Evolutionary conservation across 2,329 filamentous ascomycete species (phyloP).

Genomic region (Paecilomyces variotii): DNA sequence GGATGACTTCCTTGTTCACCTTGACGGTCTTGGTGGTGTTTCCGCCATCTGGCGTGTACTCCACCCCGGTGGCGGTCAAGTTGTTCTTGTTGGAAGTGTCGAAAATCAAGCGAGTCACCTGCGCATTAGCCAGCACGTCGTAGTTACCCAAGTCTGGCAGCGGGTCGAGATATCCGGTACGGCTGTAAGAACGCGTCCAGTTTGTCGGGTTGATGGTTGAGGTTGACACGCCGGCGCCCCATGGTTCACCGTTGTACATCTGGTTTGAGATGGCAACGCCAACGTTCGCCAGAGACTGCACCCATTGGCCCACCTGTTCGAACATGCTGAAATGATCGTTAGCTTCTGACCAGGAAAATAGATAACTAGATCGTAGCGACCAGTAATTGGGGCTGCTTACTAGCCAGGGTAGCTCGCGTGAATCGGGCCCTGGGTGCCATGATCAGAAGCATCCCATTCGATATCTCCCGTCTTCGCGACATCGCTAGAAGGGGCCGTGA

Average conservation of each 20-base stretch:
- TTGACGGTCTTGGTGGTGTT: conserved; percentile 16
- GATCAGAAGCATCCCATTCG: conserved; percentile 15
- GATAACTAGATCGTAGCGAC: background rate
- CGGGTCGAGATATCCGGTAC: conserved; percentile 27
- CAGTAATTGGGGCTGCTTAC: conserved; percentile 8
- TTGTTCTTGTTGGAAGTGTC: conserved; percentile 15
- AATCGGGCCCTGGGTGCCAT: conserved; percentile 17
- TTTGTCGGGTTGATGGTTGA: conserved; percentile 27
- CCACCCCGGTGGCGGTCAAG: conserved; percentile 22
- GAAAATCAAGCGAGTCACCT: conserved; percentile 24
- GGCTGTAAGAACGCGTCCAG: conserved; percentile 29
- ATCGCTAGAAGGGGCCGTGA: conserved; percentile 11
- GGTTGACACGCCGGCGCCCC: conserved; percentile 24
- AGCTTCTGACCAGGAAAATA: background rate
- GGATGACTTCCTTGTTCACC: conserved; percentile 20
- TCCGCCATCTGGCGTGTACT: conserved; percentile 23
- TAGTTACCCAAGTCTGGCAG: conserved; percentile 24
- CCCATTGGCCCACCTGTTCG: conserved; percentile 19
- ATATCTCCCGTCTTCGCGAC: conserved; percentile 16
- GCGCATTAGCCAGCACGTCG: conserved; percentile 22
- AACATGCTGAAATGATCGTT: conserved; percentile 17
- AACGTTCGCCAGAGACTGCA: conserved; percentile 12
- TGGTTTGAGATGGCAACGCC: conserved; percentile 19
- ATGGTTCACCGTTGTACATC: conserved; percentile 23
- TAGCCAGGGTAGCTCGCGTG: conserved; percentile 19